Conservation (phyloP, 2,329 filamentous ascomycete genomes). For the Curvularia lunata region DNA sequence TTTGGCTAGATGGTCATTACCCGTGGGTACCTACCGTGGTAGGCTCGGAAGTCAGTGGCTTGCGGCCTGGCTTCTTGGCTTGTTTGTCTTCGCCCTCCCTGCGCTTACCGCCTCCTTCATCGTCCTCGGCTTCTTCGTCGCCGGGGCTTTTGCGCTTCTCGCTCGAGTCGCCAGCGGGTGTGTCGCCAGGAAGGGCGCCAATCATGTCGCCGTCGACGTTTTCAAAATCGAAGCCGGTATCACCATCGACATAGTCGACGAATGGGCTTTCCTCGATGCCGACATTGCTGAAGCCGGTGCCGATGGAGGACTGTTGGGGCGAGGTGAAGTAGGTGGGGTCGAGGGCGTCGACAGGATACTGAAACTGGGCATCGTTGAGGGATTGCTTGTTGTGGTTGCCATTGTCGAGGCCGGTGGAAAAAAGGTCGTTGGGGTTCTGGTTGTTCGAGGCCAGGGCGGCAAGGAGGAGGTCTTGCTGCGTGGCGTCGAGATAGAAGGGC, state of each 20-base stretch:
- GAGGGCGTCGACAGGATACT: constrained; percentile 43
- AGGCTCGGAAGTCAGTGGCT: constrained; percentile 93
- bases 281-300: constrained; percentile 59
- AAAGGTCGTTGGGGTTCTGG: constrained; percentile 42
- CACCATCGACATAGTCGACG: constrained; percentile 80
- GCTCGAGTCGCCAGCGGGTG: constrained; percentile 60
- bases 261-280: constrained; percentile 75
- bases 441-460: constrained; percentile 57
- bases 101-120: constrained; percentile 74
- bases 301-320: constrained; percentile 45
- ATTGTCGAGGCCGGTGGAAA: constrained; percentile 29
- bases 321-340: constrained; percentile 48
- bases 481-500: constrained; percentile 53
- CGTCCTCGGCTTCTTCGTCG: constrained; percentile 67
- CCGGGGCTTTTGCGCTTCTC: constrained; percentile 75
- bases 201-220: constrained; percentile 71
- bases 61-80: constrained; percentile 94
- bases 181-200: constrained; percentile 70
- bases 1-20: constrained; percentile 9
- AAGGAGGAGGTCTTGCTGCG: constrained; percentile 57
- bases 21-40: constrained; percentile 75
- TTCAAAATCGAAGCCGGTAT: constrained; percentile 79
- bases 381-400: constrained; percentile 19
- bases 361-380: constrained; percentile 36
- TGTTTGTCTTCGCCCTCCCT: constrained; percentile 83